Conservation (phyloP, 306 rosid genomes). For the Glycine tomentella region DNA sequence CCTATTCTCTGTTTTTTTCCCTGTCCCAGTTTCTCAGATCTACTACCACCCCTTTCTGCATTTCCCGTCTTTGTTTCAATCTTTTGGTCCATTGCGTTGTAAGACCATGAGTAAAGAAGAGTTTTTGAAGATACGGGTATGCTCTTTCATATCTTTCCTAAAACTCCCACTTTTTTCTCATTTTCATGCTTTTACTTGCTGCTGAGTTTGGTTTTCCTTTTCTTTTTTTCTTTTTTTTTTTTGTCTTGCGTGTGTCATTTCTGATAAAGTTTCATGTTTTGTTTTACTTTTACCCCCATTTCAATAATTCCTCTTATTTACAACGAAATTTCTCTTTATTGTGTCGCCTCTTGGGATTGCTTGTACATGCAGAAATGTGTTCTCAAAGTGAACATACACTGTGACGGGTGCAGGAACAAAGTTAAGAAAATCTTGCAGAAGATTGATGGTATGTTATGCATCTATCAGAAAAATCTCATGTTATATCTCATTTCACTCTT, state of each 20-base stretch:
- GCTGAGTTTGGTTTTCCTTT: neutral
- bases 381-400: slow-evolving; percentile 95
- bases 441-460: slow-evolving; percentile 84
- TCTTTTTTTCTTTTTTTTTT: too few species aligned
- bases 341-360: slow-evolving; percentile 50
- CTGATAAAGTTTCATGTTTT: neutral
- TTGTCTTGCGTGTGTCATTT: neutral
- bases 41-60: slow-evolving; percentile 22
- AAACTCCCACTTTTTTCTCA: neutral
- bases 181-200: neutral
- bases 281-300: neutral
- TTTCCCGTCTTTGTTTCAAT: slow-evolving; percentile 33
- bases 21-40: slow-evolving; percentile 61
- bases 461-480: neutral
- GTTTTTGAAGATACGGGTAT: slow-evolving; percentile 94
- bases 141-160: neutral
- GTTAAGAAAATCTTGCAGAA: slow-evolving; percentile 94
- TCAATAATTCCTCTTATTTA: neutral
- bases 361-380: slow-evolving; percentile 87
- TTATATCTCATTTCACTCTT: neutral
- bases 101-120: slow-evolving; percentile 92
- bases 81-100: slow-evolving; percentile 44
- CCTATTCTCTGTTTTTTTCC: slow-evolving; percentile 13
- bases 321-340: slow-evolving; percentile 44
- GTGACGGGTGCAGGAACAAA: slow-evolving; percentile 94